These are phyloP conservation scores for Fomes fomentarius DNA, from an alignment of 1,284 basidiomycete genomes.

Conservation along the genomic window DNA sequence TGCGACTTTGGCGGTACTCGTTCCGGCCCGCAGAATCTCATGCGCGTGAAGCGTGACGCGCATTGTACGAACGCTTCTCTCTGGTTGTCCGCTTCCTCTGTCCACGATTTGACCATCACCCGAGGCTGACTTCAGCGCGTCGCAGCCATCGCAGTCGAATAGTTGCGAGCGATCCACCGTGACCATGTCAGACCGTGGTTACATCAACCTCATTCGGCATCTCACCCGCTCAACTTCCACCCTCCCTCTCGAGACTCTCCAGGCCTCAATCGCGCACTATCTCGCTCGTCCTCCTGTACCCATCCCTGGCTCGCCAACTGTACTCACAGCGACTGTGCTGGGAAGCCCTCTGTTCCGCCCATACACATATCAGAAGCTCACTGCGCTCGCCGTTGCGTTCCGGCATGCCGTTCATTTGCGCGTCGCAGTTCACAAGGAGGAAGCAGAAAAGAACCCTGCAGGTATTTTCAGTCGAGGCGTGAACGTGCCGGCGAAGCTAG, in stretches of 20 bases:
- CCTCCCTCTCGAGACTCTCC: conserved; percentile 54
- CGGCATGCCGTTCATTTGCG: conserved; percentile 66
- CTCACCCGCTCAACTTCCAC: conserved; percentile 52
- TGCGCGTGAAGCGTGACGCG: too few relatives aligned
- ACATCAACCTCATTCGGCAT: conserved; percentile 58
- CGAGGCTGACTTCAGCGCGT: too few relatives aligned
- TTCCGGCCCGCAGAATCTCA: too few relatives aligned
- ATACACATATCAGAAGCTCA: conserved; percentile 45
- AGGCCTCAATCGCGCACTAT: conserved; percentile 65
- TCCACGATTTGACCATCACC: too few relatives aligned
- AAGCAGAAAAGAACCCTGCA: conserved; percentile 25
- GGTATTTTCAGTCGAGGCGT: conserved; percentile 48
- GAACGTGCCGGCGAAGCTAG: conserved; percentile 42
- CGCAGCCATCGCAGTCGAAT: too few relatives aligned
- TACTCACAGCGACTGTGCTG: conserved; percentile 66
- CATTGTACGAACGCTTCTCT: too few relatives aligned
- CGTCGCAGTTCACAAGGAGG: conserved; percentile 42
- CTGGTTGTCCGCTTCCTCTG: too few relatives aligned
- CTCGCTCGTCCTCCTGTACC: conserved; percentile 44
- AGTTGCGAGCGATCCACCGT: too few relatives aligned
- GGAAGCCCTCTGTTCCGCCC: conserved; percentile 61
- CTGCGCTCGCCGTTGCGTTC: conserved; percentile 59
- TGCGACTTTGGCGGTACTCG: too few relatives aligned
- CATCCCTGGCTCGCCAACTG: conserved; percentile 57
- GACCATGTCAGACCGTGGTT: conserved; percentile 43